These are phyloP conservation scores for Pichia sp. DNA, from an alignment of 1,139 yeast species.

Conservation along the genomic window DNA sequence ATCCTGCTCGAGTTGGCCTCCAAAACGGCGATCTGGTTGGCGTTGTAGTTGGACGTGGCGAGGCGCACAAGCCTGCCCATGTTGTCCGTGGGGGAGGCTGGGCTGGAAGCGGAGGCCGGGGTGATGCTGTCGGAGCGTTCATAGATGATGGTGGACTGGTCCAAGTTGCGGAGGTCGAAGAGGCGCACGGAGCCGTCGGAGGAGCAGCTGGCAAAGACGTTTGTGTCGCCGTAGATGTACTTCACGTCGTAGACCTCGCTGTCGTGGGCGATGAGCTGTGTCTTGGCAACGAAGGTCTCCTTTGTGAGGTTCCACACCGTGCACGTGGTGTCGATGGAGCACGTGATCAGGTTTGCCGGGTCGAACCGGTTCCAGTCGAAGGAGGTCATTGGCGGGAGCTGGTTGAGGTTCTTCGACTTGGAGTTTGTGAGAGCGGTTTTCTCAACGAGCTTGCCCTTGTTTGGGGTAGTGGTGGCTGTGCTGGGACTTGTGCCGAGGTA, in stretches of 20 bases:
- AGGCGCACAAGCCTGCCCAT: constrained; percentile 51
- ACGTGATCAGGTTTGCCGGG: constrained; percentile 69
- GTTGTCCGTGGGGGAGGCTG: neutral
- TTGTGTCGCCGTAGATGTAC: constrained; percentile 69
- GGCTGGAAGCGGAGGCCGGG: neutral
- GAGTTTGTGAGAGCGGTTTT: constrained; percentile 39
- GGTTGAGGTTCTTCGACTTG: constrained; percentile 40
- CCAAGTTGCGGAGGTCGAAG: constrained; percentile 83
- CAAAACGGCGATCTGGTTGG: constrained; percentile 77
- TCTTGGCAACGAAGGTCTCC: constrained; percentile 69
- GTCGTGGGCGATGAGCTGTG: constrained; percentile 95
- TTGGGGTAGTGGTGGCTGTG: constrained; percentile 19
- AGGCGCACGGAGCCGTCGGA: constrained; percentile 94
- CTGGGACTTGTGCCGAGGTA: neutral
- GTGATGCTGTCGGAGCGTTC: constrained; percentile 46
- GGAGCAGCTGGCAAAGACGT: constrained; percentile 88
- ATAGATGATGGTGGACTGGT: constrained; percentile 90
- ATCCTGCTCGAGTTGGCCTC: constrained; percentile 68
- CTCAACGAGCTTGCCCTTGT: constrained; percentile 31
- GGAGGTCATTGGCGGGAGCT: constrained; percentile 80
- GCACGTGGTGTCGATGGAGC: constrained; percentile 93
- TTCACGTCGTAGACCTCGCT: constrained; percentile 91
- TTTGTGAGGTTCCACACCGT: constrained; percentile 84
- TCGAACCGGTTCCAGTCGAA: constrained; percentile 88
- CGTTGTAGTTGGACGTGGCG: constrained; percentile 73